Conservation (phyloP, 139 green algal species). For the Tetraselmis chui region DNA sequence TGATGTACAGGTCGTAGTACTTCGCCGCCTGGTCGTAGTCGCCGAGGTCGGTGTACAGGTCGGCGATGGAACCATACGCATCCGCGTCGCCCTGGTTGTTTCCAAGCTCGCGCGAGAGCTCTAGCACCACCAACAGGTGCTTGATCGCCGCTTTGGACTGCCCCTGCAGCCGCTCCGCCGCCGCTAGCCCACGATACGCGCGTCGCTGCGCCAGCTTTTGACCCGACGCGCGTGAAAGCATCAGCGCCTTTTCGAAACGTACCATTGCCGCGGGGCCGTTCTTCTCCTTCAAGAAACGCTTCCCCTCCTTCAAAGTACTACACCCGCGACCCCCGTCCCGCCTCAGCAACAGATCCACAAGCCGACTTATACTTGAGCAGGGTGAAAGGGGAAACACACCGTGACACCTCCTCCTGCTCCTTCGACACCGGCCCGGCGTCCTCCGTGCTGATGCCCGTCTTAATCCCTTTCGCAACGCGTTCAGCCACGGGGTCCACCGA, state of each 20-base stretch:
- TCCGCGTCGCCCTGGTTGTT: conserved; percentile 76
- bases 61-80: conserved; percentile 86
- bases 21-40: conserved; percentile 83
- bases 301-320: conserved; percentile 63
- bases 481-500: no score
- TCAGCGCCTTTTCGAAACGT: conserved; percentile 89
- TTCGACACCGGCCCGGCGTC: background rate
- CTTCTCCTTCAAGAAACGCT: conserved; percentile 79
- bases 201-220: conserved; percentile 77
- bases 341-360: no score
- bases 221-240: conserved; percentile 66
- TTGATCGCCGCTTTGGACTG: conserved; percentile 72
- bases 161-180: conserved; percentile 55
- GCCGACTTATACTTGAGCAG: no score
- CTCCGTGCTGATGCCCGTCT: background rate
- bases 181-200: conserved; percentile 77
- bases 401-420: background rate
- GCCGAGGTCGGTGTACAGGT: conserved; percentile 85
- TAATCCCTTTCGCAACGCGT: background rate
- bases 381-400: background rate
- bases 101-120: conserved; percentile 65
- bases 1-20: conserved; percentile 85
- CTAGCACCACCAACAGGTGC: conserved; percentile 78
- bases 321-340: no score
- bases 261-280: conserved; percentile 75